These are phyloP conservation scores for Yarrowia osloensis DNA, from an alignment of 805 yeast genomes.

Conservation along the genomic window DNA sequence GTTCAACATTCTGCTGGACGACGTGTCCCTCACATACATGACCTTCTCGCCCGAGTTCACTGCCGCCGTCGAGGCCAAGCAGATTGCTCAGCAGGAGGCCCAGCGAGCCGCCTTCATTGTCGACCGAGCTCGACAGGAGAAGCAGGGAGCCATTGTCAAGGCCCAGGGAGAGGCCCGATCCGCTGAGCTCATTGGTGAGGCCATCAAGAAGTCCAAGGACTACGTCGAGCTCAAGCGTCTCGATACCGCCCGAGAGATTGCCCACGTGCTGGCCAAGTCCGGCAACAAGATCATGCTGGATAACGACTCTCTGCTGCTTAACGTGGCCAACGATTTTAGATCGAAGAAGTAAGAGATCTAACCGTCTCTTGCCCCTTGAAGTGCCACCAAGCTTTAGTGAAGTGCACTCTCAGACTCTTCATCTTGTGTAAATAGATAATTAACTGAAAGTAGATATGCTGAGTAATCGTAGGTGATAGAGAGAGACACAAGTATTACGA, in stretches of 20 bases:
- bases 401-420: not conserved
- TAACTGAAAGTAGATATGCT: slow-evolving; percentile 4
- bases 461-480: too few relatives aligned
- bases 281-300: slow-evolving; percentile 92
- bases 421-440: slow-evolving; percentile 27
- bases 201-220: slow-evolving; percentile 93
- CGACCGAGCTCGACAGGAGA: slow-evolving; percentile 96
- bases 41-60: slow-evolving; percentile 98
- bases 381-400: not conserved
- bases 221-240: slow-evolving; percentile 95
- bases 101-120: slow-evolving; percentile 97
- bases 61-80: slow-evolving; percentile 96
- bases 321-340: slow-evolving; percentile 82
- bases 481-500: too few relatives aligned
- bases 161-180: slow-evolving; percentile 99
- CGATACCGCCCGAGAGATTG: slow-evolving; percentile 96
- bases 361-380: not conserved
- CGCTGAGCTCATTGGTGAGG: slow-evolving; percentile 98
- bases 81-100: slow-evolving; percentile 99
- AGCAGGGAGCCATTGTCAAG: slow-evolving; percentile 93
- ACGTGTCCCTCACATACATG: slow-evolving; percentile 95
- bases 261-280: slow-evolving; percentile 75
- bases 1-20: slow-evolving; percentile 86
- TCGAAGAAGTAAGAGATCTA: slow-evolving; percentile 29
- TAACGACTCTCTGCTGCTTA: slow-evolving; percentile 86